phyloP scores from a whole-genome alignment of 2,329 filamentous ascomycete species.

The Aspergillus fijiensis region DNA sequence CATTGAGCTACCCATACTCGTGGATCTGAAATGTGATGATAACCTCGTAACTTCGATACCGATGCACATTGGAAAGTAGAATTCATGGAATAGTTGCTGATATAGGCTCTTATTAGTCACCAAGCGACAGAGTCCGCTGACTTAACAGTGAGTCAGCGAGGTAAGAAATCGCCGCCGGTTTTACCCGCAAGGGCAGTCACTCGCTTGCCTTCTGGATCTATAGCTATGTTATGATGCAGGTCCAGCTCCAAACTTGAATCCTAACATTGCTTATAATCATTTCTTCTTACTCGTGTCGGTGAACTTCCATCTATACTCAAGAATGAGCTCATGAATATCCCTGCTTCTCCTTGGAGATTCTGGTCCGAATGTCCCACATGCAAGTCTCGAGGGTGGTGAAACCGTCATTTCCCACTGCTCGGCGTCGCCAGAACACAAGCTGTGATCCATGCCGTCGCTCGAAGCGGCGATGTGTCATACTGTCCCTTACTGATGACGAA shows the following conservation, averaged over 20 bases:
- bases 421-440: constrained; percentile 26
- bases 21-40: background rate
- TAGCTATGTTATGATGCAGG: no score
- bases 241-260: no score
- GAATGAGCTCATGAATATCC: no score
- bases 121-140: background rate
- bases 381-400: background rate
- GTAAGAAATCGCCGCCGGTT: background rate
- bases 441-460: constrained; percentile 28
- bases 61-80: background rate
- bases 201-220: no score
- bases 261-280: no score
- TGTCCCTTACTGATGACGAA: background rate
- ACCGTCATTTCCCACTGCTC: background rate
- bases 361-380: background rate
- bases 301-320: no score
- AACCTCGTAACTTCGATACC: background rate
- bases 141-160: background rate
- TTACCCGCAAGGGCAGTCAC: background rate
- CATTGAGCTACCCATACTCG: background rate
- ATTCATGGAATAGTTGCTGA: background rate
- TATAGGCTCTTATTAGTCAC: background rate
- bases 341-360: background rate
- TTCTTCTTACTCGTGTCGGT: no score
- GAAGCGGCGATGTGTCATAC: constrained; percentile 27